Evolutionary conservation across 108 stramenopile species (phyloP), one percentile per base, ranked within the genome.

Genomic region (Fragilaria crotonensis): DNA sequence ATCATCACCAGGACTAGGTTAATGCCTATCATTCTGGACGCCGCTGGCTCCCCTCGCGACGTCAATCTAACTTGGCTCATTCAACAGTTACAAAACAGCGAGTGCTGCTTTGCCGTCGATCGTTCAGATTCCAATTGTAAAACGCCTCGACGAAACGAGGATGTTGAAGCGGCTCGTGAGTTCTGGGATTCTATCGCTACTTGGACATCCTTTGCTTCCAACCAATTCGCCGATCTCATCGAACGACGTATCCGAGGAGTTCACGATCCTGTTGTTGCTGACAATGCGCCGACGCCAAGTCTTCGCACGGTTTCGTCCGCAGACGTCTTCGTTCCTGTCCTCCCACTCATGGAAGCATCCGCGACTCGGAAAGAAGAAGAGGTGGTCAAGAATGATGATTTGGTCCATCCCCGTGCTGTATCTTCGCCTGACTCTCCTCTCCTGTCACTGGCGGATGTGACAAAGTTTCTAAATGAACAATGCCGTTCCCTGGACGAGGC

Each of bases 61-160:
- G 45, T 84, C n/a, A 60, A 73, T 0, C 56, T 89, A 26, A 84
- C 75, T 5, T 85, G 87, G 87, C 48, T 89, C 45, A 49, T 89
- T 20, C 30, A 67, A 46, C 77, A 80, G 47, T 80, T 88, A 5
- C 41, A 52, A n/a, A 30, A 25, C 11, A 33, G 49, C 22, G 60
- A 61, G 31, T 74, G 77, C 41, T 59, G 67, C 23, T 71, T 87
- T 54, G 32, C 70, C 30, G 76, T 74, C 50, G 78, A 87, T 63
- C 62, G 75, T 51, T 29, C 46, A 36, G 60, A 62, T 19, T 50
- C 41, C 5, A 56, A 65, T 11, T 81, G 78, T 53, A 77, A 72
- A 33, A 87, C 86, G 33, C 86, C 86, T 19, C 62, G 75, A 4
- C 76, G 86, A 28, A 87, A 87, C 52, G 59, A 77, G 21, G 69